Base-by-base conservation (phyloP, 2,329 filamentous ascomycete genomes). In the Penicillium griseofulvum region DNA sequence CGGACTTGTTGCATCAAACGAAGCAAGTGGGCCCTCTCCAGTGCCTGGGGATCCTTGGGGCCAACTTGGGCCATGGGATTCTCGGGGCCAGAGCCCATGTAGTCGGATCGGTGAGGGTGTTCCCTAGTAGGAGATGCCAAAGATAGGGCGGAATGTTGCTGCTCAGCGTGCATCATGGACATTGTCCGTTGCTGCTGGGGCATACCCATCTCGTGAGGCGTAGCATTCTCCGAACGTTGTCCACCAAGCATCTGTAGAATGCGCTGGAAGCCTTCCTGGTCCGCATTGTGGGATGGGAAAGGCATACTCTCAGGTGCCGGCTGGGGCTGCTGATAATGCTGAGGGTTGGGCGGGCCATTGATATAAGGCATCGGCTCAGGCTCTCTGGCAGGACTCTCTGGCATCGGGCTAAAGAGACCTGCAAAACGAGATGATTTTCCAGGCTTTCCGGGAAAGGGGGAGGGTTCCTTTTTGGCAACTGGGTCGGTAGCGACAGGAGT, bases 241-340 rank as follows among this genome's bases (percentile, higher is more conserved):
- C 78, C 77, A 47, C 91, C 87, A 38, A 96, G 83, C 81, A 96
- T 95, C 63, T 89, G 84, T 34, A 96, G 78, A 43, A 97, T 83
- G 42, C 87, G 84, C 61, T 91, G 85, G 73, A 97, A 96, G 1
- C 91, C 92, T 71, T 91, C 88, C 72, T 91, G 90, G 67, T 96
- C 92, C 49, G 86, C 83, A 58, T 86, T 85, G 6, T 71, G 70
- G 5, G 73, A 67, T n/a, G 41, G 47, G 34, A 54, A 45, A 38
- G 39, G 26, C 41, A 54, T 43, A 39, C 34, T 29, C 34, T 50
- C 52, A 10, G 47, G 28, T 28, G 28, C 72, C 72, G 39, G 79
- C 74, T 11, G 79, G 76, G 19, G 61, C 63, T 49, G 61, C 49
- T 49, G 59, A 51, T 46, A 47, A 41, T 43, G 48, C 33, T 55